Evolutionary conservation across 305 asterid genomes (phyloP).

Genomic region (Fraxinus platypoda): DNA sequence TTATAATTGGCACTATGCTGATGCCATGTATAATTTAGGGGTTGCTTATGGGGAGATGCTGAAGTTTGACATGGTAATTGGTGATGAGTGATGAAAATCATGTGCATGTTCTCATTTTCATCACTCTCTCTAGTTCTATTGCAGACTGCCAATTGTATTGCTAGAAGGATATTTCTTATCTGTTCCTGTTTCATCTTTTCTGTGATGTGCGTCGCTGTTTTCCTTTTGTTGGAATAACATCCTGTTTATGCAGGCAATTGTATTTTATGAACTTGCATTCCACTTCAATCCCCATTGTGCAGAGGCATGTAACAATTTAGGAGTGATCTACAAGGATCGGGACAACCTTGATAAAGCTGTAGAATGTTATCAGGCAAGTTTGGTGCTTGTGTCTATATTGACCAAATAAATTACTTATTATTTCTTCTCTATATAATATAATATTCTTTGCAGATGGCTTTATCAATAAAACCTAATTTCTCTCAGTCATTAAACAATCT

Average conservation of each 20-base stretch:
- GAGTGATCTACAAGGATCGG: constrained; percentile 94
- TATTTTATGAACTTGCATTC: constrained; percentile 97
- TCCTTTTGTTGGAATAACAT: constrained; percentile 20
- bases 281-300: constrained; percentile 99
- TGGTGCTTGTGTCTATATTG: constrained; percentile 24
- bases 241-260: constrained; percentile 76
- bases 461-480: constrained; percentile 91
- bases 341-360: constrained; percentile 99
- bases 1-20: constrained; percentile 98
- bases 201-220: constrained; percentile 12
- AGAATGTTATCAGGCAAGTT: constrained; percentile 91
- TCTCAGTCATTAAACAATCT: constrained; percentile 98
- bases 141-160: constrained; percentile 11
- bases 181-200: constrained; percentile 5
- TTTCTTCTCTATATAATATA: constrained; percentile 4
- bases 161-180: constrained; percentile 7
- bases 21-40: constrained; percentile 99
- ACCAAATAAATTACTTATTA: constrained; percentile 7
- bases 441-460: constrained; percentile 66
- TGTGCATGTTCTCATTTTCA: not conserved
- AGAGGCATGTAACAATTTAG: constrained; percentile 98
- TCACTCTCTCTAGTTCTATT: constrained; percentile 8
- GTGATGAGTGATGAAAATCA: not conserved
- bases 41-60: constrained; percentile 99
- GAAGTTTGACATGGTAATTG: constrained; percentile 94